Conservation (phyloP, 2,329 filamentous ascomycete species). For the Thielaviopsis populi region DNA sequence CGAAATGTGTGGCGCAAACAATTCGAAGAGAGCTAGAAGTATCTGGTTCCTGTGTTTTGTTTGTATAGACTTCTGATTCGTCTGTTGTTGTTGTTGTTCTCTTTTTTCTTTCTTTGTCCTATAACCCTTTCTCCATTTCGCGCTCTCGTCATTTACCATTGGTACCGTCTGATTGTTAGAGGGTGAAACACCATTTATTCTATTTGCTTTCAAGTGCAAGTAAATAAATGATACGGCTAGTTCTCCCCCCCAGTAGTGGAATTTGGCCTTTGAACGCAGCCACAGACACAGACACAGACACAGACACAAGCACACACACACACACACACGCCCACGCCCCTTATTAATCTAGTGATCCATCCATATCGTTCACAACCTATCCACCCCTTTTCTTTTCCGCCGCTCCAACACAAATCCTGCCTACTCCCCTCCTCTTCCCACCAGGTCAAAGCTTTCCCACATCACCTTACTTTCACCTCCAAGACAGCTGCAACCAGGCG, state of each 20-base stretch:
- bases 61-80: background rate
- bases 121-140: background rate
- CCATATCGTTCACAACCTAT: constrained; percentile 4
- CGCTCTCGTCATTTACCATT: background rate
- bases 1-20: background rate
- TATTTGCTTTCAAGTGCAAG: background rate
- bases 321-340: background rate
- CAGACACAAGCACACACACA: background rate
- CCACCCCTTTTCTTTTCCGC: constrained; percentile 11
- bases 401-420: constrained; percentile 7
- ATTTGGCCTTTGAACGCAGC: background rate
- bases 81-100: background rate
- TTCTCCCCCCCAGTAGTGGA: background rate
- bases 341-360: constrained; percentile 8
- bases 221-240: background rate
- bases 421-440: constrained; percentile 5
- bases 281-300: background rate
- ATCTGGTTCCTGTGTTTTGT: background rate
- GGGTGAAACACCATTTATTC: background rate
- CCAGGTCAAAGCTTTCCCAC: constrained; percentile 14
- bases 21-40: background rate
- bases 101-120: background rate
- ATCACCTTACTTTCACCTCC: constrained; percentile 4
- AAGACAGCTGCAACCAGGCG: constrained; percentile 3
- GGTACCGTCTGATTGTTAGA: background rate